A percentile compares a stretch with the other conserved stretches of the same genome.
Conservation (phyloP, 2,329 filamentous ascomycete species). For the Ciborinia camelliae region DNA sequence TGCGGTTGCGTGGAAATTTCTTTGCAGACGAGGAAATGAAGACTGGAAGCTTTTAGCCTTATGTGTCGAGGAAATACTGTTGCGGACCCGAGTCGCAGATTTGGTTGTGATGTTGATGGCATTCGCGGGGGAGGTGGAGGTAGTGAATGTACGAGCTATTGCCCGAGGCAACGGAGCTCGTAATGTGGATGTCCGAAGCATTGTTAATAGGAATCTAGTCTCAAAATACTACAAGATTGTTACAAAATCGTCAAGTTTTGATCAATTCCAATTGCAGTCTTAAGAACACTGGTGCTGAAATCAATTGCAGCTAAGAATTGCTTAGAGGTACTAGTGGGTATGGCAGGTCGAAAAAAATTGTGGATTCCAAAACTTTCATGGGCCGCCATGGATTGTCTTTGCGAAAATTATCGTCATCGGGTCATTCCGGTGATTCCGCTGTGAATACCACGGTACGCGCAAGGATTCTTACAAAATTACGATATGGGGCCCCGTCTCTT, state of each 20-base stretch:
- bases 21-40: constrained; percentile 25
- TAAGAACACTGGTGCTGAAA: constrained; percentile 8
- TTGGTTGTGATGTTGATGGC: constrained; percentile 12
- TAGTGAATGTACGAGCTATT: constrained; percentile 14
- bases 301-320: constrained; percentile 1
- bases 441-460: neutral
- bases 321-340: constrained; percentile 2
- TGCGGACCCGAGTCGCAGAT: constrained; percentile 16
- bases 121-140: constrained; percentile 13
- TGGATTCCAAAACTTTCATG: constrained; percentile 13
- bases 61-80: constrained; percentile 19
- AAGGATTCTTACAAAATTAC: too few relatives aligned
- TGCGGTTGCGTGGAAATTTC: constrained; percentile 36
- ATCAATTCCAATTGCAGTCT: constrained; percentile 14
- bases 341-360: neutral
- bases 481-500: too few relatives aligned
- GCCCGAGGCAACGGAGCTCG: constrained; percentile 18
- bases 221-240: constrained; percentile 1
- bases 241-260: neutral
- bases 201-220: neutral
- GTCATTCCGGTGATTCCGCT: neutral
- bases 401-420: constrained; percentile 14
- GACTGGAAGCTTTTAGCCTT: constrained; percentile 8
- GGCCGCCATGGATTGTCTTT: constrained; percentile 3
- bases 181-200: constrained; percentile 19